phyloP scores from a whole-genome alignment of 23 red algal genomes.

The Gracilaria vermiculophylla region DNA sequence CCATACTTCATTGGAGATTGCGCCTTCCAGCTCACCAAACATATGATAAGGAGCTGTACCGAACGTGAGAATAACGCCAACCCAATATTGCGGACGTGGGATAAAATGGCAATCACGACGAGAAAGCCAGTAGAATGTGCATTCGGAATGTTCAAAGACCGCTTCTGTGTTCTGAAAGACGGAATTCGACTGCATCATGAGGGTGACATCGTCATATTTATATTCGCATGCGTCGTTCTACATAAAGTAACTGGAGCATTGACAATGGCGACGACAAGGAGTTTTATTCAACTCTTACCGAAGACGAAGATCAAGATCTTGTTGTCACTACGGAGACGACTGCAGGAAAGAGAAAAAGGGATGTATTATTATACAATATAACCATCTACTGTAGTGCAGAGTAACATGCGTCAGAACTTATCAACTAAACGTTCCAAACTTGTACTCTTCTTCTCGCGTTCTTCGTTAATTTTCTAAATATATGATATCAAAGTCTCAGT shows the following conservation, averaged over 20 bases:
- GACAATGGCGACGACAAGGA: background rate
- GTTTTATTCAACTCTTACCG: background rate
- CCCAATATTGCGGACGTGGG: background rate
- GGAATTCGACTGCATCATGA: background rate
- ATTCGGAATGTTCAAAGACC: slow-evolving; percentile 23
- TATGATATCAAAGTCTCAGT: background rate
- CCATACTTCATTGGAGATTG: slow-evolving; percentile 35
- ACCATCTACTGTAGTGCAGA: background rate
- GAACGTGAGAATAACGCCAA: background rate
- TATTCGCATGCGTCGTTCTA: background rate
- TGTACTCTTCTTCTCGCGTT: background rate
- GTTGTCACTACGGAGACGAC: background rate
- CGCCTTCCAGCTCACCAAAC: background rate
- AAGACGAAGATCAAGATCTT: background rate
- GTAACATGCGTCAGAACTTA: background rate
- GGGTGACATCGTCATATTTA: background rate
- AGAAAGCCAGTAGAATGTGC: slow-evolving; percentile 25
- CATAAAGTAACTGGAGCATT: slow-evolving; percentile 26
- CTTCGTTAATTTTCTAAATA: background rate
- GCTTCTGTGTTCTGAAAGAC: background rate
- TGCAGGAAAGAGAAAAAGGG: background rate
- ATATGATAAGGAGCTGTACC: slow-evolving; percentile 19
- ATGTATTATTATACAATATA: background rate
- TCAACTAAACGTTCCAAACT: slow-evolving; percentile 20
- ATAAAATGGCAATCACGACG: background rate